A percentile compares a stretch with the other conserved stretches of the same genome.
Conservation (phyloP, 495 filamentous ascomycete species). For the Penicillium cataractarum region DNA sequence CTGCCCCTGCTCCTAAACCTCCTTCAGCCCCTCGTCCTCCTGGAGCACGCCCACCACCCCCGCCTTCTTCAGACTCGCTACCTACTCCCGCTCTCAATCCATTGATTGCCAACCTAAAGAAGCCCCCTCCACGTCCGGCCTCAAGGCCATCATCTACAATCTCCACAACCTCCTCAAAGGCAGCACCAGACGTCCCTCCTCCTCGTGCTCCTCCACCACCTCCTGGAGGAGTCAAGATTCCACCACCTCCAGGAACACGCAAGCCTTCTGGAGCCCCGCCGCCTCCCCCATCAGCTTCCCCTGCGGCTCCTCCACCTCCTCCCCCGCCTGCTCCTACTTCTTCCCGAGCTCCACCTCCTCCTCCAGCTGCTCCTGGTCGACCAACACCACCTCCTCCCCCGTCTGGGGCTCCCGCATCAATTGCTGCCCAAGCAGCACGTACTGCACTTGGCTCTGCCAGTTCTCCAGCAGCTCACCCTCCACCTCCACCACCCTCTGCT, state of each 20-base stretch:
- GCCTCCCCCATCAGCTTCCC: slow-evolving; percentile 45
- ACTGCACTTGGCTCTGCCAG: slow-evolving; percentile 31
- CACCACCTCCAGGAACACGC: slow-evolving; percentile 55
- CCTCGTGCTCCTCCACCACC: slow-evolving; percentile 70
- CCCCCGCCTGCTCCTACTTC: slow-evolving; percentile 44
- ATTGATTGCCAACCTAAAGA: slow-evolving; percentile 62
- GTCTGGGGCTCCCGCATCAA: slow-evolving; percentile 41
- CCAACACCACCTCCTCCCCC: slow-evolving; percentile 45
- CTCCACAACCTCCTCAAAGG: slow-evolving; percentile 2
- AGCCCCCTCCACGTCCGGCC: slow-evolving; percentile 53
- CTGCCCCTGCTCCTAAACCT: slow-evolving; percentile 57
- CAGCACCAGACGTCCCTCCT: slow-evolving; percentile 44
- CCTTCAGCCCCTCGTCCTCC: slow-evolving; percentile 69
- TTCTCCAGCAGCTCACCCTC: slow-evolving; percentile 32
- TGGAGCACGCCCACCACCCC: slow-evolving; percentile 52
- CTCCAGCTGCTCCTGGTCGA: slow-evolving; percentile 45
- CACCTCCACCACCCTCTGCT: slow-evolving; percentile 57
- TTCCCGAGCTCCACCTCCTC: slow-evolving; percentile 52
- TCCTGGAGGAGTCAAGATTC: slow-evolving; percentile 54
- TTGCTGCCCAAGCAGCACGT: slow-evolving; percentile 48
- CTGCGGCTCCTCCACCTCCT: slow-evolving; percentile 46
- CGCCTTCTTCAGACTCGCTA: slow-evolving; percentile 57
- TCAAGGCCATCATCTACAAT: slow-evolving; percentile 55
- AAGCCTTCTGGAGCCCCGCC: slow-evolving; percentile 63
- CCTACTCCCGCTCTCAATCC: slow-evolving; percentile 57